Evolutionary conservation across 176 grass and related monocot genomes (phyloP), one percentile per base, ranked within the genome.

Genomic region (Typha latifolia): DNA sequence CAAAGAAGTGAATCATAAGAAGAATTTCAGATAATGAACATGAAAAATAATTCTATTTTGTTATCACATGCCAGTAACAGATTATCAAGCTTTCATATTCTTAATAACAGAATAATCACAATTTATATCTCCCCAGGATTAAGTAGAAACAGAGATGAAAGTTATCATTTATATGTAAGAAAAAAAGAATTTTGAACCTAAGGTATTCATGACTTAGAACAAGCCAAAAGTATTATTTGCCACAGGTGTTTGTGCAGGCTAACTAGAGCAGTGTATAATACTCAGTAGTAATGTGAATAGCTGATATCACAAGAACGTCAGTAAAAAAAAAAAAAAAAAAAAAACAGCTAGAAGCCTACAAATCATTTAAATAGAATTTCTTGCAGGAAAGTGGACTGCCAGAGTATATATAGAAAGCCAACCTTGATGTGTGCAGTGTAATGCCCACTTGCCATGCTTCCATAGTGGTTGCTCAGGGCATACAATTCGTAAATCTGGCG

Each of bases 371-470:
- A 43, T 43, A 68, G 31, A 67, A 63, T 62, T 66, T 14, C 72
- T 24, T 4, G 16, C 47, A 51, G 43, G 4, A 67, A 74, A 74
- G 5, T 32, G 49, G n/a, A 34, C 63, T 53, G 14, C 32, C n/a
- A 70, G 19, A 26, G 29, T n/a, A 56, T 50, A 61, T 47, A 26
- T 43, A 43, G 67, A 49, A 82, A 64, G 62, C 32, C 14, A 76
- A 93, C 94, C 94, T 99, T 99, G 63, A 99, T 93, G 43, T 93
- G 79, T 63, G 94, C 89, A 32, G 94, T 99, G 74, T 99, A 99
- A 83, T 99, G 94, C 49, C 94, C 94, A 62, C 94, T 93, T 12
- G 84, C 94, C 94, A 99, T 99, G 67, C 84, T 99, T 50, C 94
- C 94, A 5, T 93, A 99, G 73, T 99, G 94, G 79, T 99, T 99